Evolutionary conservation across 2,329 filamentous ascomycete species (phyloP).

Genomic region (Trichoderma atroviride): DNA sequence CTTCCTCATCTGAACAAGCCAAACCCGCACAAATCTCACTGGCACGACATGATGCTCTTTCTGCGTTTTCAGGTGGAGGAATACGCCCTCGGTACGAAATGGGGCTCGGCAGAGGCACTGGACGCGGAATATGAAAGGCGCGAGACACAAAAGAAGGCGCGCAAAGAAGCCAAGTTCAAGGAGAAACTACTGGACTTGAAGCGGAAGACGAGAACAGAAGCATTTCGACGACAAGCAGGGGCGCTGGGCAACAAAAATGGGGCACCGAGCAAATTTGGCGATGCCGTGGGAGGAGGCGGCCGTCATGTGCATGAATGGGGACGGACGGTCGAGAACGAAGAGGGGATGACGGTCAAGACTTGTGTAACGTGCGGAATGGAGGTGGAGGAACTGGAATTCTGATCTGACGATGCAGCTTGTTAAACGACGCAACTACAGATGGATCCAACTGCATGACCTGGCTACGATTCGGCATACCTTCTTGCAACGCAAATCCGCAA

Average conservation of each 20-base stretch:
- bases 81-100: conserved; percentile 87
- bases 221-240: conserved; percentile 73
- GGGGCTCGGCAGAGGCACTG: conserved; percentile 82
- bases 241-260: conserved; percentile 57
- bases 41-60: conserved; percentile 99
- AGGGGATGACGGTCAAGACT: conserved; percentile 78
- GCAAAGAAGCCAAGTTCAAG: conserved; percentile 91
- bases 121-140: conserved; percentile 87
- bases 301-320: conserved; percentile 92
- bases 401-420: conserved; percentile 34
- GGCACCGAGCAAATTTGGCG: conserved; percentile 67
- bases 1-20: conserved; percentile 85
- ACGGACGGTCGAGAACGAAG: conserved; percentile 66
- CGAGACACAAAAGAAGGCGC: conserved; percentile 75
- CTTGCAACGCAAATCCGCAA: background rate
- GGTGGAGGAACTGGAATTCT: conserved; percentile 74
- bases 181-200: conserved; percentile 87
- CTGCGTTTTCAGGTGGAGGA: conserved; percentile 92
- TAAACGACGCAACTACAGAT: background rate
- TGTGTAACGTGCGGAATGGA: conserved; percentile 78
- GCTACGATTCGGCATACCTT: background rate
- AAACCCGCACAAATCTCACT: conserved; percentile 93
- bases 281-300: conserved; percentile 66
- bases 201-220: conserved; percentile 88
- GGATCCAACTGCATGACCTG: background rate